Evolutionary conservation across 257 asterid species (phyloP), one percentile per base, ranked within the genome.

Genomic region (Plantago ovata): DNA sequence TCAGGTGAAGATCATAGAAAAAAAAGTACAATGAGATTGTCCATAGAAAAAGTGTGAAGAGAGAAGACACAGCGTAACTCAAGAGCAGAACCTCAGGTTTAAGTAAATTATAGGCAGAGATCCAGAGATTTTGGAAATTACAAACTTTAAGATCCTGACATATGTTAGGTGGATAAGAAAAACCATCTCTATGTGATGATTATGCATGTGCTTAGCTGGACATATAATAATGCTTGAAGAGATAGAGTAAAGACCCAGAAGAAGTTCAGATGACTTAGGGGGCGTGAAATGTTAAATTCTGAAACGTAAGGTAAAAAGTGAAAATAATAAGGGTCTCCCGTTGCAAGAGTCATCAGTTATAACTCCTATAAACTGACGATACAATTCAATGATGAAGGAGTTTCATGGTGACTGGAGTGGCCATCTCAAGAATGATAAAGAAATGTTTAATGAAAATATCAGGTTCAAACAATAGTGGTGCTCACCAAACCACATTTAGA

Each of bases 1-100:
- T 61, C 69, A 68, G 66, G 44, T 16, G 14, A 9, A 52, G 42
- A 40, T 58, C 58, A 59, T 66, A 49, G 20, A 50, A 50, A 22
- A 36, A 50, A 50, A 6, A n/a, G 5, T 50, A 50, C 16, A 12
- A 19, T 20, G n/a, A 36, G 56, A 50, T 13, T 28, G 4, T 28
- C 3, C 0, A 28, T 8, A 28, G 2, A 28, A 28, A 28, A 28
- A 28, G 36, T 8, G 7, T 28, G 36, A 8, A 28, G 36, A 6
- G 6, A 8, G 36, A 28, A 28, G 36, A 28, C 7, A 8, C 7
- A 28, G 11, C 12, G 55, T 49, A 49, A 49, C 18, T 47, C 4
- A 47, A 22, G 5, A 14, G n/a, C 18, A 48, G 32, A 20, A 10
- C 32, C 38, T 13, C 38, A 22, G 38, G 23, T 22, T 50, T 20